phyloP scores from a whole-genome alignment of 495 filamentous ascomycete species.

The Talaromyces liani region DNA sequence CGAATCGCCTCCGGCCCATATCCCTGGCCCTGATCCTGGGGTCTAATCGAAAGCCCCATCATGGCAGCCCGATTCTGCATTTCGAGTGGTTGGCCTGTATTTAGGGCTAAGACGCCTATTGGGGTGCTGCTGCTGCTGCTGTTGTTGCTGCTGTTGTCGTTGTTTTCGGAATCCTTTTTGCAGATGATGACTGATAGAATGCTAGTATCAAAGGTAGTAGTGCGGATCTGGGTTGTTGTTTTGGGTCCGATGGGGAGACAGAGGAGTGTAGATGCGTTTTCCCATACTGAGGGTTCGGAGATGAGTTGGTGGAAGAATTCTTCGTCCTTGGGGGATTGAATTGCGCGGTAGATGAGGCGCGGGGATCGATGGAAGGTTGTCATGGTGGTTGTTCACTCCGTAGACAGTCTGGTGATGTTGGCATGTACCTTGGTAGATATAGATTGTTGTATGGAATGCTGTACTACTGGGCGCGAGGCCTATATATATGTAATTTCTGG shows the following conservation, averaged over 20 bases:
- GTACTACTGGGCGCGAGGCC: not conserved
- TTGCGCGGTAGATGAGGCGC: not conserved
- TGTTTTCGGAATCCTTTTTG: not conserved
- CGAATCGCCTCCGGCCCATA: not conserved
- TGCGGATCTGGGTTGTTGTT: not conserved
- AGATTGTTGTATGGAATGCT: not conserved
- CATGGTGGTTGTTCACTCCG: not conserved
- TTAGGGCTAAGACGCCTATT: not conserved
- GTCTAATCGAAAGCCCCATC: not conserved
- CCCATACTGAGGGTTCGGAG: not conserved
- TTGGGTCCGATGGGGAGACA: not conserved
- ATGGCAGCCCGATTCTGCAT: not conserved
- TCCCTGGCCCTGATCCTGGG: not conserved
- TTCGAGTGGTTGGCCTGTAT: not conserved
- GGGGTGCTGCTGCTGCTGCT: not conserved
- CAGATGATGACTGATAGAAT: not conserved
- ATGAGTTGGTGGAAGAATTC: not conserved
- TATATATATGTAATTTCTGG: not conserved
- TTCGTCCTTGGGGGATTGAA: no score
- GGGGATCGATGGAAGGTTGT: not conserved
- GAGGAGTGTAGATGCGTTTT: not conserved
- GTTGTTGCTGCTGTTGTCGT: no score
- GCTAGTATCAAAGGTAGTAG: not conserved
- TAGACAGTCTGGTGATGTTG: no score
- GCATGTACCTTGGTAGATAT: no score